Conservation (phyloP, 1,139 yeast genomes). For the Magnusiomyces magnusii region DNA sequence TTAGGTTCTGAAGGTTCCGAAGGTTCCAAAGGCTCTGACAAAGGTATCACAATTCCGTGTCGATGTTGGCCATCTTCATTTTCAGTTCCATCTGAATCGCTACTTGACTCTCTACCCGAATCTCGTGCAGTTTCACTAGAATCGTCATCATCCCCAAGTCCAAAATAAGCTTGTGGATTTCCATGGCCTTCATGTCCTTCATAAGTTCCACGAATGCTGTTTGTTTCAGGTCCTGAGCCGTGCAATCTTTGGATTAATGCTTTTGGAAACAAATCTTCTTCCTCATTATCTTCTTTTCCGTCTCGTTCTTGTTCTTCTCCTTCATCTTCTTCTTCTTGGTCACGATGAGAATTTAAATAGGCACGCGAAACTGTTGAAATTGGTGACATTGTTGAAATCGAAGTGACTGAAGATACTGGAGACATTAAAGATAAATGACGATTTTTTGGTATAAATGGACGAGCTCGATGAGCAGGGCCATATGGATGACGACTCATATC, state of each 20-base stretch:
- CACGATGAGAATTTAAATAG: not conserved
- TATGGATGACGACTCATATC: conserved; percentile 1
- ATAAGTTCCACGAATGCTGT: not conserved
- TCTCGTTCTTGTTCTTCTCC: not conserved
- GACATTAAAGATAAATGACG: not conserved
- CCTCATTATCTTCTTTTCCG: not conserved
- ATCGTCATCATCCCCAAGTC: not conserved
- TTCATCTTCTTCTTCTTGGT: not conserved
- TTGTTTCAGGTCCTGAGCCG: not conserved
- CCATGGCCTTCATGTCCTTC: conserved; percentile 1
- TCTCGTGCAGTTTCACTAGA: not conserved
- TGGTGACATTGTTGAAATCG: not conserved
- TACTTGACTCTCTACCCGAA: not conserved
- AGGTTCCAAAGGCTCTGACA: not conserved
- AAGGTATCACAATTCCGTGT: too few relatives aligned
- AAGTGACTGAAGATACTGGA: not conserved
- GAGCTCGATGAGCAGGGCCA: not conserved
- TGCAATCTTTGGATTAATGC: not conserved
- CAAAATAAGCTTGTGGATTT: not conserved
- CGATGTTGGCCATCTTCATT: not conserved
- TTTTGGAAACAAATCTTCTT: not conserved
- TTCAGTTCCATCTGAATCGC: not conserved
- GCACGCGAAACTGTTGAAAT: not conserved
- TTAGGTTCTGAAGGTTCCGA: not conserved
- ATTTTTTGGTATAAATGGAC: not conserved